Base-by-base conservation (phyloP, 2,329 filamentous ascomycete genomes). In the Niveomyces coronatus region DNA sequence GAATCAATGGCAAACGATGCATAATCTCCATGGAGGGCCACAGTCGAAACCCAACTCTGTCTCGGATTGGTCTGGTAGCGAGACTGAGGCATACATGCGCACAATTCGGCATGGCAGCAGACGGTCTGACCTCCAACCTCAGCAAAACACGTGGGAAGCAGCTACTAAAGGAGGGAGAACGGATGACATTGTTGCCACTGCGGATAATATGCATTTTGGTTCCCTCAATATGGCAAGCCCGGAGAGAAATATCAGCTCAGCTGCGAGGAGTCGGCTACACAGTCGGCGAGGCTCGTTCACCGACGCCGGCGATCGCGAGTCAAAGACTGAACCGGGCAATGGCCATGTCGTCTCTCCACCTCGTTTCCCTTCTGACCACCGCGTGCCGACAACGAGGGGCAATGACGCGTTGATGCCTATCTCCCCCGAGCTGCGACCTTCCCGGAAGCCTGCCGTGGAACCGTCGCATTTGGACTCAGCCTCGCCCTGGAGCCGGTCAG, bases 381-480 rank as follows among this genome's bases (percentile, higher is more conserved):
- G 46, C 8, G 53, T 58, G n/a, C 53, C 62, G 9, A 49, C 53
- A 16, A 69, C 66, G 2, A 53, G 63, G 24, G 68, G 67, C 20
- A 56, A 61, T 44, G 68, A 63, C 40, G 62, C 60, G 1, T 69
- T 69, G 13, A 54, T 60, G 11, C 66, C 68, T 9, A 56, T 68
- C 20, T 78, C 74, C 0, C 74, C 75, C 4, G 68, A 69, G 17
- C 50, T 68, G n/a, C 67, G 62, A 24, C 53, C 63, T 4, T 46
- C 66, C 55, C 53, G 67, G 43, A 57, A 74, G 49, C 48, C 63
- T 48, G 58, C 61, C 2, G 65, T 71, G 22, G 68, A 80, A 36
- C 74, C 76, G 4, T 70, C 69, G 10, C 72, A 79, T 16, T 68
- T 74, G 45, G 78, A 82, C 40, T 54, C 82, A 8, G 83, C 81